phyloP scores from a whole-genome alignment of 352 stramenopile genomes.

The Pythium dissotocum region DNA sequence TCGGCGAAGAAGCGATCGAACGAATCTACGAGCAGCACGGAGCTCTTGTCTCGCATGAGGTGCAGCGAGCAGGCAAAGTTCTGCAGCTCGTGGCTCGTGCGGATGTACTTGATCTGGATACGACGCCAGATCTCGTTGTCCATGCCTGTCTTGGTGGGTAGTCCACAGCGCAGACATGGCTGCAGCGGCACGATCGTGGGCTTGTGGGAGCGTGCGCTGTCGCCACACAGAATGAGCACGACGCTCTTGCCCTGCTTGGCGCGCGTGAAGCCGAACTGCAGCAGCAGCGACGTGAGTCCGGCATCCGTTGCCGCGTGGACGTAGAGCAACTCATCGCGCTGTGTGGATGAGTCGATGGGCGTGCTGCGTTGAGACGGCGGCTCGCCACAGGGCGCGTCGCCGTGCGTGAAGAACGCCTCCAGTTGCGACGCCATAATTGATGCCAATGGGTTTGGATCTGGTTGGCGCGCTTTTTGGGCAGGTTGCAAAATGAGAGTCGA shows the following conservation, averaged over 20 bases:
- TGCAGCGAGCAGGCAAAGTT: constrained; percentile 64
- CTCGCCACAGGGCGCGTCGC: constrained; percentile 29
- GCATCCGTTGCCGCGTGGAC: constrained; percentile 42
- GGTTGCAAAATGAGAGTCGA: constrained; percentile 15
- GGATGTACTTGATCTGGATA: constrained; percentile 74
- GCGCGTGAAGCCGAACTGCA: constrained; percentile 66
- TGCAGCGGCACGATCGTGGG: constrained; percentile 42
- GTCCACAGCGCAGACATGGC: constrained; percentile 41
- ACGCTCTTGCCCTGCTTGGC: constrained; percentile 42
- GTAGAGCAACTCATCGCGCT: constrained; percentile 35
- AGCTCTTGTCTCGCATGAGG: constrained; percentile 42
- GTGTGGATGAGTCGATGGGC: constrained; percentile 11
- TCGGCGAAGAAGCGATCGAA: constrained; percentile 61
- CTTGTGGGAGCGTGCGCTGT: constrained; percentile 29
- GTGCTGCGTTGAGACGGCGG: constrained; percentile 7
- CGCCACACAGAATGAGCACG: constrained; percentile 48
- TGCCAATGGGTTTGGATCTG: not conserved
- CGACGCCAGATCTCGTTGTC: constrained; percentile 47
- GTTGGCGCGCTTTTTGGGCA: constrained; percentile 17
- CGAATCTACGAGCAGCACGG: constrained; percentile 55
- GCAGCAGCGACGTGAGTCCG: constrained; percentile 60
- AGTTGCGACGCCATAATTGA: constrained; percentile 33
- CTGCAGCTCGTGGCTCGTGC: constrained; percentile 46
- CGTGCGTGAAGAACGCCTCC: constrained; percentile 70
- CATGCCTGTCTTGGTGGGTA: constrained; percentile 47